Evolutionary conservation across 108 stramenopile species (phyloP), one percentile per base, ranked within the genome.

Genomic region (Cyclotella atomus): DNA sequence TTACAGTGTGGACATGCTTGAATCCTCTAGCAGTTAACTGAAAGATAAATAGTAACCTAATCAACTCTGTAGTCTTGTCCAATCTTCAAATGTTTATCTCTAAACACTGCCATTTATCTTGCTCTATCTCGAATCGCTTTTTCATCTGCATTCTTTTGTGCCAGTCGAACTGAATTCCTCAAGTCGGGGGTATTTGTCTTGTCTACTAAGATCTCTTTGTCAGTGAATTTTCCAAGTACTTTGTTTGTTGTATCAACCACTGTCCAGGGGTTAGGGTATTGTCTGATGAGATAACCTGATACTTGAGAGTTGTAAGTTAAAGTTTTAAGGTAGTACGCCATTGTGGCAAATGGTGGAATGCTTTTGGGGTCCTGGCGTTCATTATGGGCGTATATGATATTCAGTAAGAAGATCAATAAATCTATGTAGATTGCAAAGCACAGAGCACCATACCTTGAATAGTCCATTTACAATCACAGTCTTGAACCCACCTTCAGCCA

Each of bases 291-390:
- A 55, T 87, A 89, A 24, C 91, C 91, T 3, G 81, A 84, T 2
- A 92, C 68, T 67, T 88, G 87, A 35, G 88, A 89, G 84, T 92
- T 92, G 83, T 92, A 92, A 0, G 91, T 92, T 32, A 92, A 76
- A 2, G 91, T 89, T 71, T 92, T 92, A 17, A 85, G 65, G 49
- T 69, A 92, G 53, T 90, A 92, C 0, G 88, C 89, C 89, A 92
- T 90, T 59, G 86, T 92, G 1, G 91, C 91, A 23, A 25, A 52
- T 28, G 59, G 74, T 30, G 83, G 72, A 0, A 91, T 69, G 47
- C 82, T 83, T 50, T 83, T 81, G 23, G 61, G 83, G 67, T 79
- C 84, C 85, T 84, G 61, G 36, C 25, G 21, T 55, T n/a, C 14
- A 10, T 46, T 29, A 16, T 24, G 28, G 29, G 21, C 41, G 33